Evolutionary conservation across 1,139 yeast genomes (phyloP), one percentile per base, ranked within the genome.

Genomic region (Meyerozyma athensensis): DNA sequence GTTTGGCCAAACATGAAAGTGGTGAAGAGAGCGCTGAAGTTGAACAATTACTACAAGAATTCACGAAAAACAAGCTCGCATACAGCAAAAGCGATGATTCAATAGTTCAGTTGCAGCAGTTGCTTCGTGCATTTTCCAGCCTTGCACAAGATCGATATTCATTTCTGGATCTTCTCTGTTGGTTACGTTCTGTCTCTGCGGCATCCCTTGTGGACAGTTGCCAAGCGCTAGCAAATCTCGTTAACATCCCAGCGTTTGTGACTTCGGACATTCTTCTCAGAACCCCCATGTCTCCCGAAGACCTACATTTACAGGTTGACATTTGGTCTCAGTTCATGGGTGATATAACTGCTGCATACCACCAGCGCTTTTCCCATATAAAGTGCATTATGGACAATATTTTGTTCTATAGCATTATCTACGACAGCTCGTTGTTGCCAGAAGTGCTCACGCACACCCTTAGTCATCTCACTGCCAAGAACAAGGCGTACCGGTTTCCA

Each of bases 241-340:
- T 55, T 0, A 47, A 55, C n/a, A 63, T 67, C 14, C 75, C 76
- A 0, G 53, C 65, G 2, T 65, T 61, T 44, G 54, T 70, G 2
- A 41, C 62, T 5, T 48, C 59, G 4, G 73, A 69, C 44, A 47
- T 69, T 3, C 45, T 68, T 3, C 43, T 58, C 3, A 52, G 75
- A 33, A 59, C 72, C 1, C 73, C 75, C 0, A 48, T 52, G 39
- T 54, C 62, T 5, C 45, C 46, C 22, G 48, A 53, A 14, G 75
- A 70, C 34, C 50, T 57, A 16, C 44, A 54, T 3, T 51, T 68
- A 10, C 74, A 68, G 43, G 40, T 53, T 7, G 74, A 68, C 36
- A 41, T 71, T 8, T 71, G 74, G 75, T 18, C 32, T 14, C 41
- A 46, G 26, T 53, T 47, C 37, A 44, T 44, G 19, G 39, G 17